Evolutionary conservation across 129 eudicot species (phyloP).

Genomic region (Sambucus nigra): DNA sequence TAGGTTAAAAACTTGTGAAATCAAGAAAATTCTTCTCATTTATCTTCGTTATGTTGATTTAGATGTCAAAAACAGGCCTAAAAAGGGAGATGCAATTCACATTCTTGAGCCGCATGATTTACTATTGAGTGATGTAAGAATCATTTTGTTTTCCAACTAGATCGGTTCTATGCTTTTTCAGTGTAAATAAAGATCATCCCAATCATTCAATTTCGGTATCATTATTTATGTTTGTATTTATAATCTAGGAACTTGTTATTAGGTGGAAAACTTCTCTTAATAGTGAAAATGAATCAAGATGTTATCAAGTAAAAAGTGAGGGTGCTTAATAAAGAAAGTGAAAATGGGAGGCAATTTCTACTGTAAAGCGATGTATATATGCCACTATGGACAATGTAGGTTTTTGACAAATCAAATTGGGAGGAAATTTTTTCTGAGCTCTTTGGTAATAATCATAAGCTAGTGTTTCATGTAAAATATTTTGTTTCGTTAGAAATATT

Average conservation of each 20-base stretch:
- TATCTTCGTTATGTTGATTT: too few species aligned
- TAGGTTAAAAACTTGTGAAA: too few species aligned
- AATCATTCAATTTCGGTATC: too few species aligned
- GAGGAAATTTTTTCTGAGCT: neutral
- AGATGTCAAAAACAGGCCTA: too few species aligned
- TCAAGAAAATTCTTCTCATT: too few species aligned
- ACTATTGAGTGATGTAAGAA: too few species aligned
- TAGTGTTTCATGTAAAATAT: too few species aligned
- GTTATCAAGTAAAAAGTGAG: neutral
- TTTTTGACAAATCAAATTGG: neutral
- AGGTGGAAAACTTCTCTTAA: slow-evolving; percentile 2
- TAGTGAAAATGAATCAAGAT: neutral
- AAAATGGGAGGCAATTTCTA: neutral
- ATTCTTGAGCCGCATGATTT: too few species aligned
- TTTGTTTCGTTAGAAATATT: neutral
- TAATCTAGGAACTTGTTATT: slow-evolving; percentile 7
- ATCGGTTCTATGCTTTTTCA: too few species aligned
- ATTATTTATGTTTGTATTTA: neutral
- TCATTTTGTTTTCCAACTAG: too few species aligned
- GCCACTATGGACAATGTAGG: neutral
- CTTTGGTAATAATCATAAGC: neutral
- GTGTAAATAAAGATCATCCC: too few species aligned
- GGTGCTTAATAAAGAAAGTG: neutral
- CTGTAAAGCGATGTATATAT: neutral
- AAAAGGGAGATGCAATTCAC: too few species aligned